phyloP scores from a whole-genome alignment of 306 rosid species.

The Castanea crenata region DNA sequence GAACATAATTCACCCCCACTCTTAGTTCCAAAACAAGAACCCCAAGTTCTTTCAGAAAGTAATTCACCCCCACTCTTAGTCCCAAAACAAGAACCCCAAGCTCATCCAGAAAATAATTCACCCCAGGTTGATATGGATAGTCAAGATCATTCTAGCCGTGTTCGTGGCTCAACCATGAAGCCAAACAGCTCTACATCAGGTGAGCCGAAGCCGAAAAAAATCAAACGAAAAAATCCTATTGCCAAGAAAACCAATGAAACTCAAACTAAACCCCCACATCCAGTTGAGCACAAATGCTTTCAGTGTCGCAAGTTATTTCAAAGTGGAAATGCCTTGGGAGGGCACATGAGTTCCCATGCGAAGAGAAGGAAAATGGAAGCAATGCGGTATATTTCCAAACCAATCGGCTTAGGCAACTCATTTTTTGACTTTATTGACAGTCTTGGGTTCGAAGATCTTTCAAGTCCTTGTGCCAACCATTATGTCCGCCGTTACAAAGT shows the following conservation, averaged over 20 bases:
- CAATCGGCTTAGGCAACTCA: background rate
- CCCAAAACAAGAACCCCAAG: too few relatives aligned
- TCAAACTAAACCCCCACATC: background rate
- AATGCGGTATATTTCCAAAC: background rate
- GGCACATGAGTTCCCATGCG: conserved; percentile 12
- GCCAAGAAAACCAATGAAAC: background rate
- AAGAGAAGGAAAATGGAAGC: conserved; percentile 4
- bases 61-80: background rate
- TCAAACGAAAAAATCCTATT: background rate
- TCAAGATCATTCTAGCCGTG: background rate
- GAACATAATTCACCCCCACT: background rate
- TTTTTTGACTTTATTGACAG: too few relatives aligned
- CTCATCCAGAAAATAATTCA: background rate
- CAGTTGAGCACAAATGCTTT: background rate
- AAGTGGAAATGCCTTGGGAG: conserved; percentile 1
- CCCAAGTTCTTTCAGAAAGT: background rate
- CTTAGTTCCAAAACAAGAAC: background rate
- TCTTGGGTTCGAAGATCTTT: too few relatives aligned
- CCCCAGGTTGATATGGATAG: background rate
- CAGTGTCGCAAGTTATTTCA: background rate
- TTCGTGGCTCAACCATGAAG: too few relatives aligned
- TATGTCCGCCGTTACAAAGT: too few relatives aligned
- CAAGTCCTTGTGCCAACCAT: too few relatives aligned
- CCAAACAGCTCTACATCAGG: too few relatives aligned
- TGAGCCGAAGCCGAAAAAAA: background rate